These are phyloP conservation scores for Hymenoscyphus fraxineus DNA, from an alignment of 2,329 filamentous ascomycete species.

Conservation along the genomic window DNA sequence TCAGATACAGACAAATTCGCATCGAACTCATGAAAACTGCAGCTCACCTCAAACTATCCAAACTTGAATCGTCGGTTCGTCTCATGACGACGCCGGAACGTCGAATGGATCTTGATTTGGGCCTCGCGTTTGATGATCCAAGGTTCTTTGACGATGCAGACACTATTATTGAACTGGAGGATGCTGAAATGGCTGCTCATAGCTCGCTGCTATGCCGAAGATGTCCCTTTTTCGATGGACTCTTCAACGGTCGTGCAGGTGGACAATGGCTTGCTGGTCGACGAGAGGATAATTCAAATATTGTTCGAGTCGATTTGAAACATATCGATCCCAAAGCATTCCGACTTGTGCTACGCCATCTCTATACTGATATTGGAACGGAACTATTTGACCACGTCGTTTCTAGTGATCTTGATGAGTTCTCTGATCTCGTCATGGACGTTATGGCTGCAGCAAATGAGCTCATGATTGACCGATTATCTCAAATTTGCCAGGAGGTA, in stretches of 20 bases:
- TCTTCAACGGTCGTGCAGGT: slow-evolving; percentile 83
- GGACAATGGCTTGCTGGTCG: slow-evolving; percentile 79
- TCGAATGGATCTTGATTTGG: slow-evolving; percentile 67
- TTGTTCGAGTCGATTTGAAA: slow-evolving; percentile 72
- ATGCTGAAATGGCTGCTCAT: slow-evolving; percentile 69
- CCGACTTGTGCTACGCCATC: slow-evolving; percentile 69
- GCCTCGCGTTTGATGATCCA: slow-evolving; percentile 62
- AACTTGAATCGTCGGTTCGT: slow-evolving; percentile 73
- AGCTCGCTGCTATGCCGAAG: slow-evolving; percentile 75
- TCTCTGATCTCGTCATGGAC: slow-evolving; percentile 85
- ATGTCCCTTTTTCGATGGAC: slow-evolving; percentile 86
- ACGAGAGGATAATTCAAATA: slow-evolving; percentile 47
- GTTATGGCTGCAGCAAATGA: slow-evolving; percentile 90
- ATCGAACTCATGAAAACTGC: slow-evolving; percentile 86
- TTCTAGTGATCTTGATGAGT: slow-evolving; percentile 70
- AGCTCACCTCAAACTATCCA: slow-evolving; percentile 63
- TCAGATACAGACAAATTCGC: slow-evolving; percentile 74
- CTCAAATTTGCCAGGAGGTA: slow-evolving; percentile 81
- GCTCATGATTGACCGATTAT: slow-evolving; percentile 87
- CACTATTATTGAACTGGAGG: slow-evolving; percentile 72
- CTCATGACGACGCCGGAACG: slow-evolving; percentile 64
- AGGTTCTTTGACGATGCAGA: slow-evolving; percentile 77
- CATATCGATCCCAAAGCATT: slow-evolving; percentile 76
- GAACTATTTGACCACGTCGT: slow-evolving; percentile 79
- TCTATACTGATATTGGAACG: slow-evolving; percentile 79